Base-by-base conservation (phyloP, 768 basidiomycete species). In the Russula sp. region DNA sequence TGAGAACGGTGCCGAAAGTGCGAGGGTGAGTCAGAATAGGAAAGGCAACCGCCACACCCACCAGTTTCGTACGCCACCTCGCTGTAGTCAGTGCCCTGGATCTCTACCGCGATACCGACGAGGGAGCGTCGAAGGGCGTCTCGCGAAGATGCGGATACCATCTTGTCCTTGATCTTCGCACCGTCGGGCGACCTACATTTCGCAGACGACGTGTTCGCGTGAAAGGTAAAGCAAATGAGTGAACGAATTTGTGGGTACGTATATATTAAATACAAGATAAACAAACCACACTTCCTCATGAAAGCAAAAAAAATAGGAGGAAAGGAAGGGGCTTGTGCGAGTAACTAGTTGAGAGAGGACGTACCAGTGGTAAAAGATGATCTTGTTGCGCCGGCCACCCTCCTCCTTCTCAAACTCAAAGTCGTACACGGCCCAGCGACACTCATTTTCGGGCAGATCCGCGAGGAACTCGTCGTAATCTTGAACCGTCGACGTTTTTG, bases 381-480 rank as follows among this genome's bases (percentile, higher is more conserved):
- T 77, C 79, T 97, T 98, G 79, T 85, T 93, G 74, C 94, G 82
- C 75, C 81, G 85, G 41, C 89, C 89, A 56, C 79, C 87, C 9
- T 78, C 86, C 58, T 80, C 85, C 71, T 80, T 83, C 76, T 87
- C 81, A 69, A 80, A 98, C 67, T 90, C 86, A 65, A 95, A 87
- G 73, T 98, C 94, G 69, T 93, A 96, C 25, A 98, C 81, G n/a
- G 88, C 95, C 83, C 85, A 99, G 75, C 89, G 78, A 70, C 88
- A 90, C 63, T 87, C 82, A 34, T 69, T 69, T 71, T 86, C 82
- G 1, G 95, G 93, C 59, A 98, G 78, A 67, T 86, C 83, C 1
- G 41, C 71, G 53, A 92, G 46, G 72, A 98, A 98, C 0, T 80
- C 78, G 0, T 93, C 88, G 74, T 90, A 98, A 20, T 78, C 71